Percentiles rank a stretch among this genome's conserved stretches.
Evolutionary conservation across 2,329 filamentous ascomycete species (phyloP).

Genomic region (Cladosporium cucumerinum): DNA sequence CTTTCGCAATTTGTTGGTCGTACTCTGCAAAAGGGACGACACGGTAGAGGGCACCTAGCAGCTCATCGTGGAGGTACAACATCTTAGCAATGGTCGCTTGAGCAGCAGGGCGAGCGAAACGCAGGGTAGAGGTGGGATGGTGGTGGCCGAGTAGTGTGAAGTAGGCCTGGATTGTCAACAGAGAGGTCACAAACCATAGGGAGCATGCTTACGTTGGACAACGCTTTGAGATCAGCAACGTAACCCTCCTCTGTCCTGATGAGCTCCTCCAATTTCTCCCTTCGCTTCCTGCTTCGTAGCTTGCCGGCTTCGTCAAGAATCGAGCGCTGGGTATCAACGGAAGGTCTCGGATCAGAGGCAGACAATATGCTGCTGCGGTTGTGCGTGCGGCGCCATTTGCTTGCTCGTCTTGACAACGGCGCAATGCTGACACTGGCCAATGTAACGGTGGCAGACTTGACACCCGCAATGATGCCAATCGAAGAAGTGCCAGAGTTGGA

Average conservation of each 20-base stretch:
- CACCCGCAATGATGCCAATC: conserved; percentile 72
- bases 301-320: conserved; percentile 66
- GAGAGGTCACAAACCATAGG: neutral
- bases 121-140: conserved; percentile 22
- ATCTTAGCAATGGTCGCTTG: conserved; percentile 58
- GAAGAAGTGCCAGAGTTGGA: conserved; percentile 67
- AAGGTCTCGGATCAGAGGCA: conserved; percentile 62
- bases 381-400: conserved; percentile 58
- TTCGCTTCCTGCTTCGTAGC: conserved; percentile 69
- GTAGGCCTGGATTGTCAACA: conserved; percentile 36
- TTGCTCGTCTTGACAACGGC: conserved; percentile 56
- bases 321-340: conserved; percentile 54
- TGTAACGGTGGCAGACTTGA: conserved; percentile 79
- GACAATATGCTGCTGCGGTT: conserved; percentile 57
- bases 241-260: conserved; percentile 85
- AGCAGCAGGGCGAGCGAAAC: conserved; percentile 29
- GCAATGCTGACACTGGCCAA: conserved; percentile 68
- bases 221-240: conserved; percentile 78
- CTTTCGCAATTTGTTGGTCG: conserved; percentile 32
- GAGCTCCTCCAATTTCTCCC: conserved; percentile 79
- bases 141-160: conserved; percentile 40
- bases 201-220: conserved; percentile 67
- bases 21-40: conserved; percentile 63
- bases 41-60: conserved; percentile 70
- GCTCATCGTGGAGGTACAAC: conserved; percentile 75